Evolutionary conservation across 1,139 yeast genomes (phyloP), one percentile per base, ranked within the genome.

Genomic region (Taphrina wiesneri): DNA sequence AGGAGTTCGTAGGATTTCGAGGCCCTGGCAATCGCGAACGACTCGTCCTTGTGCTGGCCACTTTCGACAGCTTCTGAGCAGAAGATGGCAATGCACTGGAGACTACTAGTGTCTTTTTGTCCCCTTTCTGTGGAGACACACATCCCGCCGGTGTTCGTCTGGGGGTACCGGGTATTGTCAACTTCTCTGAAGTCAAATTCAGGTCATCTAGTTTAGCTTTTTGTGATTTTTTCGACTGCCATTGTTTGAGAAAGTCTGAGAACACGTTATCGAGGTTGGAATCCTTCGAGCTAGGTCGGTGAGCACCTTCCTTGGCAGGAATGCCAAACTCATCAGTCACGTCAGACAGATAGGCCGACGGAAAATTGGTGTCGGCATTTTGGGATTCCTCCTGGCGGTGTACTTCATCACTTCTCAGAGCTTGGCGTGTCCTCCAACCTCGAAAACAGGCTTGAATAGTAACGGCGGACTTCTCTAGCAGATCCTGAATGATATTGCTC

Each of bases 151-250:
- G 47, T 15, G 46, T 46, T 23, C 57, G 26, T 15, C 34, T 19
- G 9, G 64, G 64, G 7, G 64, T 60, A 3, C 23, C 41, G 11
- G 47, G 52, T 2, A 21, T 21, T 7, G 15, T 19, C 13, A 21
- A 21, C 17, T 9, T 30, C 11, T 30, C 36, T 15, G 57, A n/a
- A 1, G 30, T 2, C 21, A 13, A 19, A 19, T 54, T 25, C n/a
- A 32, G 7, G 39, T 41, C 57, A 17, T 52, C 41, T 17, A 36
- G 28, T 32, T 49, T 60, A 9, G 57, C 64, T 21, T 39, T 49
- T 36, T 25, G 39, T 13, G 64, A 60, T 43, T 60, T 60, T 23
- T 60, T 60, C 17, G 64, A 49, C 21, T 60, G 57, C 57, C 57
- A 60, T 19, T 53, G 52, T n/a, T 30, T 60, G 36, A 60, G 47